phyloP scores from a whole-genome alignment of 2,329 filamentous ascomycete species.

The Furcasterigmium sp. region DNA sequence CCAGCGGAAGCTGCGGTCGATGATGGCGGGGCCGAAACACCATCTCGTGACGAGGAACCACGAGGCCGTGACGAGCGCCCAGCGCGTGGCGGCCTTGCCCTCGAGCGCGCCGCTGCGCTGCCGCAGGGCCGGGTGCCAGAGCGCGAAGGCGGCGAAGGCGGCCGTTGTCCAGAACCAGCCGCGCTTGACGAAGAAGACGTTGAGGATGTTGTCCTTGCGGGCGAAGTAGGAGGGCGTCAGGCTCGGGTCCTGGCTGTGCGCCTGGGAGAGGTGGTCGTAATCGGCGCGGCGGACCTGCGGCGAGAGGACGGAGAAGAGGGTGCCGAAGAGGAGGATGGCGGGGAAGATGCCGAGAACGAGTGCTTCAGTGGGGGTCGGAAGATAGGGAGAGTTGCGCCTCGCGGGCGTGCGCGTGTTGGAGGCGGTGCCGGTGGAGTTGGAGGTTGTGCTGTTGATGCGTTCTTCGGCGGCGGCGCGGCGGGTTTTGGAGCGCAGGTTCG shows the following conservation, averaged over 20 bases:
- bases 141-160: conserved; percentile 65
- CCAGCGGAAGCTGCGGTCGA: conserved; percentile 83
- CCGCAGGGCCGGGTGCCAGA: conserved; percentile 58
- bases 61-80: conserved; percentile 64
- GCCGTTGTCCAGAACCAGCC: conserved; percentile 89
- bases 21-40: conserved; percentile 88
- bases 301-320: conserved; percentile 73
- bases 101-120: conserved; percentile 10
- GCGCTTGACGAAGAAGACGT: conserved; percentile 87
- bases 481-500: conserved; percentile 11
- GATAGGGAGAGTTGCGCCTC: conserved; percentile 48
- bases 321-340: conserved; percentile 70
- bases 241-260: conserved; percentile 50
- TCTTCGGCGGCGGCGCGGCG: conserved; percentile 13
- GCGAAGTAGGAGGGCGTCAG: conserved; percentile 82
- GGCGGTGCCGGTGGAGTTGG: conserved; percentile 4
- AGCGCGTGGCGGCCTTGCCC: conserved; percentile 60
- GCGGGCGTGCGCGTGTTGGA: conserved; percentile 10
- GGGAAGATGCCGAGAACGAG: conserved; percentile 69
- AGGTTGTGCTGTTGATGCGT: conserved; percentile 5
- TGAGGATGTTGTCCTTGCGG: conserved; percentile 88
- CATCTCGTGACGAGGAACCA: conserved; percentile 93
- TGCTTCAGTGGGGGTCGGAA: conserved; percentile 66
- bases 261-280: conserved; percentile 58
- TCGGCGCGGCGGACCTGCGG: conserved; percentile 60